phyloP scores from a whole-genome alignment of 2,329 filamentous ascomycete species.

The Neofusicoccum sp. region DNA sequence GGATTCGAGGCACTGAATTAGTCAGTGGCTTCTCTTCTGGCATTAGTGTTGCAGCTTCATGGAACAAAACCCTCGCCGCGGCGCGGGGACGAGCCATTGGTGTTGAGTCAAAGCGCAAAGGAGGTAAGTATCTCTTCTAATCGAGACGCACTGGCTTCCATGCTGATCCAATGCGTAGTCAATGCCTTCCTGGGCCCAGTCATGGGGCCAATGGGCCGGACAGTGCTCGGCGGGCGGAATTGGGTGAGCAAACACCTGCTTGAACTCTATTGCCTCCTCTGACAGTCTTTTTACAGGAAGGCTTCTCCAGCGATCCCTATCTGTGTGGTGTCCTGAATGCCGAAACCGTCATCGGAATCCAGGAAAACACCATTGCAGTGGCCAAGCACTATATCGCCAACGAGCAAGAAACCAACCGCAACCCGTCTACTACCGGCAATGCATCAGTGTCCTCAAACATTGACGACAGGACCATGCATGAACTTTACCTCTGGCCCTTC shows the following conservation, averaged over 20 bases:
- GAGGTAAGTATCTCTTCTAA: slow-evolving; percentile 31
- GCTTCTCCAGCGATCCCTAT: slow-evolving; percentile 44
- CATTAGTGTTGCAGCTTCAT: slow-evolving; percentile 38
- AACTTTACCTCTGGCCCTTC: slow-evolving; percentile 66
- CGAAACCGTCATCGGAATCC: slow-evolving; percentile 41
- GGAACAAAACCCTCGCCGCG: slow-evolving; percentile 34
- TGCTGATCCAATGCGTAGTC: background rate
- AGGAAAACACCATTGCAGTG: slow-evolving; percentile 41
- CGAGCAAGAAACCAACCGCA: slow-evolving; percentile 57
- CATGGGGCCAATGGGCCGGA: slow-evolving; percentile 31
- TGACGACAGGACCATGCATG: slow-evolving; percentile 64
- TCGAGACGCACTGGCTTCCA: background rate
- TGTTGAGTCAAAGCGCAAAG: slow-evolving; percentile 42
- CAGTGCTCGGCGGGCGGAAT: slow-evolving; percentile 42
- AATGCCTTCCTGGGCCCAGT: background rate
- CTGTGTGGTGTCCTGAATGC: slow-evolving; percentile 43
- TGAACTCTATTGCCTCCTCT: background rate
- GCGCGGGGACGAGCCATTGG: slow-evolving; percentile 35
- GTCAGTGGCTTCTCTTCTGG: slow-evolving; percentile 40
- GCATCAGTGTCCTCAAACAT: slow-evolving; percentile 58
- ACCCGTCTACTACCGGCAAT: slow-evolving; percentile 26
- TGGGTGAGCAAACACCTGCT: background rate
- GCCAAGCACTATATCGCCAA: slow-evolving; percentile 59
- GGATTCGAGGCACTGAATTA: slow-evolving; percentile 37
- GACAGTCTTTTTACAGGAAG: slow-evolving; percentile 42